Evolutionary conservation across 73 alveolate species (phyloP).

Genomic region (Tetrahymena elliotti): DNA sequence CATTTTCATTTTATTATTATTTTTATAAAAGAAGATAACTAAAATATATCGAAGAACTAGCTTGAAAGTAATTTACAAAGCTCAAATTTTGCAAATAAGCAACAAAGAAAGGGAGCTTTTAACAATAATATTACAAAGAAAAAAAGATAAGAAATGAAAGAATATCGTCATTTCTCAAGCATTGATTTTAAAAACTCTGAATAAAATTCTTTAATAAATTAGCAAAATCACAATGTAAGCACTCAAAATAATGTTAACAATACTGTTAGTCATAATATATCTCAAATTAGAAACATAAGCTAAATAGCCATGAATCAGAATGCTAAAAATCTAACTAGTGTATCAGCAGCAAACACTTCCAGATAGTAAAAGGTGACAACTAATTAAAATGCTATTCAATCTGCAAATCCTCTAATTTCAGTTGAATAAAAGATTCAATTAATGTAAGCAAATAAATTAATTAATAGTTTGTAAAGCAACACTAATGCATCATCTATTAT

Average conservation of each 20-base stretch:
- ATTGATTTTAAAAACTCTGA: not conserved
- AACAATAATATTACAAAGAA: not conserved
- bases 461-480: not conserved
- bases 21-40: not conserved
- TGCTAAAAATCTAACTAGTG: not conserved
- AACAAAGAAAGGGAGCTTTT: not conserved
- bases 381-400: not conserved
- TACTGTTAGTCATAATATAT: not conserved
- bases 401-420: not conserved
- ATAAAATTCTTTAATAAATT: not conserved
- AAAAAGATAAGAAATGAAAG: not conserved
- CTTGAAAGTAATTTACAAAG: not conserved
- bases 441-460: not conserved
- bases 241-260: not conserved
- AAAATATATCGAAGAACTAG: not conserved
- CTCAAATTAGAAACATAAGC: not conserved
- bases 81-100: not conserved
- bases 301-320: not conserved
- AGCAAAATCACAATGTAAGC: not conserved
- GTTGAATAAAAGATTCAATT: not conserved
- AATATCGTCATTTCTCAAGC: not conserved
- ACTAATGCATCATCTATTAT: not conserved
- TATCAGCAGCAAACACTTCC: not conserved
- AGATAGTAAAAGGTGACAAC: not conserved
- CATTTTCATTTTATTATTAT: not conserved